A percentile compares a stretch with the other conserved stretches of the same genome.
These are phyloP conservation scores for Pyrenophora graminea DNA, from an alignment of 2,329 filamentous ascomycete species.

Conservation along the genomic window DNA sequence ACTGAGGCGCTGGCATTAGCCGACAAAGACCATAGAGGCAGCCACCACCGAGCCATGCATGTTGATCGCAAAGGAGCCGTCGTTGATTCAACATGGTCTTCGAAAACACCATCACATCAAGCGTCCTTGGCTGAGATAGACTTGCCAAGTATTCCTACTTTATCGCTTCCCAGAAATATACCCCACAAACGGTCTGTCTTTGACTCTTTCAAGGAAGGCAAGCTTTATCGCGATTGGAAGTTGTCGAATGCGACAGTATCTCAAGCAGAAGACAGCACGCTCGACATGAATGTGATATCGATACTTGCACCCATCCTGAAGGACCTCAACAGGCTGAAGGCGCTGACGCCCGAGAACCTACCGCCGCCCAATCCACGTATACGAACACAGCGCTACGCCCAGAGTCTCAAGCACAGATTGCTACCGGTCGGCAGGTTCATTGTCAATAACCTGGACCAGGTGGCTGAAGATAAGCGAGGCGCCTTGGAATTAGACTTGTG, in stretches of 20 bases:
- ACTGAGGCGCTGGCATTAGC: background rate
- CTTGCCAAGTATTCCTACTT: slow-evolving; percentile 1
- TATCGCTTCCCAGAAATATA: background rate
- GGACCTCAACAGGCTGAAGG: slow-evolving; percentile 16
- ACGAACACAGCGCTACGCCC: slow-evolving; percentile 13
- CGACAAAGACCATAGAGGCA: background rate
- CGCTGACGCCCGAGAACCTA: slow-evolving; percentile 9
- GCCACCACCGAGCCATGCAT: background rate
- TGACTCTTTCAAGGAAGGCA: background rate
- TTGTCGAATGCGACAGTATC: background rate
- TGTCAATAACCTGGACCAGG: background rate
- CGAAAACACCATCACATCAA: background rate
- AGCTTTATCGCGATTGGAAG: background rate
- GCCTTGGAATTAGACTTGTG: slow-evolving; percentile 20
- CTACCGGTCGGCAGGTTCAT: slow-evolving; percentile 22
- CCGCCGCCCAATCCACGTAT: slow-evolving; percentile 9
- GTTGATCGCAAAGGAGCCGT: background rate
- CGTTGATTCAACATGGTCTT: background rate
- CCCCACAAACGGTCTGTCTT: background rate
- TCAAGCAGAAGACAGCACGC: background rate
- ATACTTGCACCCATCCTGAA: slow-evolving; percentile 14
- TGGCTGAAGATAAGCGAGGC: slow-evolving; percentile 4
- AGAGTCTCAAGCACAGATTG: slow-evolving; percentile 22
- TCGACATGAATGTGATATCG: background rate
- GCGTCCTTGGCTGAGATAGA: background rate